These are phyloP conservation scores for Trichoderma hamatum DNA, from an alignment of 2,329 filamentous ascomycete species.

Conservation along the genomic window DNA sequence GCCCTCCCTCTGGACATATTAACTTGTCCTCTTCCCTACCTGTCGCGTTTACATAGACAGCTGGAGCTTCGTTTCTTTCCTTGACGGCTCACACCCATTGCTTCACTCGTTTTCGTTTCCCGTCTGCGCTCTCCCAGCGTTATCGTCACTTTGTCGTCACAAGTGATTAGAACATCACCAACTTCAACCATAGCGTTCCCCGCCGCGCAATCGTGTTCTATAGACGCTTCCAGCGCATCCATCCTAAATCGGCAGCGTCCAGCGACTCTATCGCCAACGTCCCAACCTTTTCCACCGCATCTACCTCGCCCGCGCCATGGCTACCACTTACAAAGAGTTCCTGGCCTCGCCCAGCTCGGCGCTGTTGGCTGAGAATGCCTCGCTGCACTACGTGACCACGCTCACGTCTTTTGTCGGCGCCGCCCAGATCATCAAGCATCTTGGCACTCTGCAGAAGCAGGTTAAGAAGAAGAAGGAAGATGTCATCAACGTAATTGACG, in stretches of 20 bases:
- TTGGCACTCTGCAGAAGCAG: slow-evolving; percentile 69
- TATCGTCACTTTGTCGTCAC: neutral
- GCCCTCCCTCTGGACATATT: slow-evolving; percentile 7
- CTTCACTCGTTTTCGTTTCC: slow-evolving; percentile 19
- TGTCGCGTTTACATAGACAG: slow-evolving; percentile 10
- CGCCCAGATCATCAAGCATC: slow-evolving; percentile 80
- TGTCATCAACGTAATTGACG: slow-evolving; percentile 73
- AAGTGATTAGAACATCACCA: slow-evolving; percentile 4
- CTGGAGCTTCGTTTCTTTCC: slow-evolving; percentile 18
- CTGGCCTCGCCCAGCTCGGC: slow-evolving; percentile 67
- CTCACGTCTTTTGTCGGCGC: slow-evolving; percentile 72
- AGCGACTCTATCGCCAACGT: slow-evolving; percentile 9
- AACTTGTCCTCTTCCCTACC: slow-evolving; percentile 18
- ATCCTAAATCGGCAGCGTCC: neutral
- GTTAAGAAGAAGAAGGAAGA: slow-evolving; percentile 84
- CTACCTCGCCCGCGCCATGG: slow-evolving; percentile 40
- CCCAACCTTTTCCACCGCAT: neutral
- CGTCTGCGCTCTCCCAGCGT: slow-evolving; percentile 8
- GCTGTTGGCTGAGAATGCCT: slow-evolving; percentile 65
- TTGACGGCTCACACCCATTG: neutral
- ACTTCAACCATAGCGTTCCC: neutral
- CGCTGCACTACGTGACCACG: slow-evolving; percentile 87
- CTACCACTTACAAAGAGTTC: slow-evolving; percentile 69
- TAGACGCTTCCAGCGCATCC: neutral
- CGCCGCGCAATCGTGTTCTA: neutral